phyloP scores from a whole-genome alignment of 2,329 filamentous ascomycete species.

The Xylariomycetidae sp. region DNA sequence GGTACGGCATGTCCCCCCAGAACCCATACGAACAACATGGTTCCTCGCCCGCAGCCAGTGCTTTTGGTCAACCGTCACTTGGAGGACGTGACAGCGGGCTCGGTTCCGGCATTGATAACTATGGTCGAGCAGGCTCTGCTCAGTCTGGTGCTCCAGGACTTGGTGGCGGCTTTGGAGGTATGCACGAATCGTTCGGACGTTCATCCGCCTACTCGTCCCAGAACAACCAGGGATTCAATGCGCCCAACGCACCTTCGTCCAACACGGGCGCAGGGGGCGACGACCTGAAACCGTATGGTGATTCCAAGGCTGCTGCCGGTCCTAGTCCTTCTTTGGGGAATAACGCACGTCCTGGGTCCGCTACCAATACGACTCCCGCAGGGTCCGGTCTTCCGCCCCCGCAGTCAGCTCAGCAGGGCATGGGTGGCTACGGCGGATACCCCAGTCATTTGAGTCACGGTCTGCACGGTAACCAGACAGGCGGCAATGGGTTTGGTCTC shows the following conservation, averaged over 20 bases:
- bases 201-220: slow-evolving; percentile 52
- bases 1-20: slow-evolving; percentile 52
- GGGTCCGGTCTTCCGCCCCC: slow-evolving; percentile 52
- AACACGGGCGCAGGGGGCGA: slow-evolving; percentile 39
- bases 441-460: slow-evolving; percentile 50
- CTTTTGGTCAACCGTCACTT: slow-evolving; percentile 50
- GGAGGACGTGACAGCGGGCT: slow-evolving; percentile 47
- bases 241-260: slow-evolving; percentile 41
- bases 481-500: slow-evolving; percentile 47
- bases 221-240: slow-evolving; percentile 48
- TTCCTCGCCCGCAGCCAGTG: slow-evolving; percentile 44
- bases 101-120: slow-evolving; percentile 48
- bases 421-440: slow-evolving; percentile 52
- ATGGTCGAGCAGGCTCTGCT: slow-evolving; percentile 44
- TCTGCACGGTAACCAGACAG: slow-evolving; percentile 46
- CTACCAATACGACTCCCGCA: slow-evolving; percentile 47
- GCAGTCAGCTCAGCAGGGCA: slow-evolving; percentile 49
- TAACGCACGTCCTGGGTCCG: slow-evolving; percentile 54
- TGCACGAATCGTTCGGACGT: slow-evolving; percentile 53
- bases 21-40: slow-evolving; percentile 53
- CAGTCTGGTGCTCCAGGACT: slow-evolving; percentile 49
- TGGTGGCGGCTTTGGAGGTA: slow-evolving; percentile 46
- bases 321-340: slow-evolving; percentile 53
- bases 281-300: slow-evolving; percentile 56
- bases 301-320: slow-evolving; percentile 48